Conservation (phyloP, 345 rosid species). For the Acer campestre region DNA sequence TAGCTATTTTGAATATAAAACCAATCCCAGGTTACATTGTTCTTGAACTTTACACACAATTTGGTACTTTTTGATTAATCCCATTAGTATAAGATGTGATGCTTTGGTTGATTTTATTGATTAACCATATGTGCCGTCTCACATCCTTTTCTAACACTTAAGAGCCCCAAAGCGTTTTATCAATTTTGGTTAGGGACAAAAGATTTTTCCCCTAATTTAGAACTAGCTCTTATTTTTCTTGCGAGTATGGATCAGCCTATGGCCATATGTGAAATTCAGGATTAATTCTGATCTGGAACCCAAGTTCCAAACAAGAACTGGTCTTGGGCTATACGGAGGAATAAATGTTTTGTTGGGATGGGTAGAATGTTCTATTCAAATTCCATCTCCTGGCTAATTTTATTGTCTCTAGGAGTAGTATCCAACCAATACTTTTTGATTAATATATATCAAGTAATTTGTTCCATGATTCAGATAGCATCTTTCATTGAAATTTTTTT, state of each 20-base stretch:
- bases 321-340: slow-evolving; percentile 4
- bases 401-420: not conserved
- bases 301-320: not conserved
- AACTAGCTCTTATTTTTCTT: not conserved
- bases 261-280: not conserved
- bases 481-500: slow-evolving; percentile 5
- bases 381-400: not conserved
- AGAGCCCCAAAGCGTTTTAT: not conserved
- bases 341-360: slow-evolving; percentile 10
- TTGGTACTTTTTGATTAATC: not conserved
- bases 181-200: not conserved
- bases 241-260: not conserved
- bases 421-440: not conserved
- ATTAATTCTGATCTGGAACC: not conserved
- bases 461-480: slow-evolving; percentile 1
- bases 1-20: not conserved
- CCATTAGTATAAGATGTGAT: not conserved
- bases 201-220: not conserved
- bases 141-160: not conserved
- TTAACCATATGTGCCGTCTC: not conserved
- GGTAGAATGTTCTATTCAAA: not conserved
- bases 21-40: not conserved
- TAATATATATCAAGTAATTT: not conserved
- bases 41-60: not conserved
- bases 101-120: not conserved